Evolutionary conservation across 2,329 filamentous ascomycete species (phyloP).

Genomic region (Fusarium praegraminearum): DNA sequence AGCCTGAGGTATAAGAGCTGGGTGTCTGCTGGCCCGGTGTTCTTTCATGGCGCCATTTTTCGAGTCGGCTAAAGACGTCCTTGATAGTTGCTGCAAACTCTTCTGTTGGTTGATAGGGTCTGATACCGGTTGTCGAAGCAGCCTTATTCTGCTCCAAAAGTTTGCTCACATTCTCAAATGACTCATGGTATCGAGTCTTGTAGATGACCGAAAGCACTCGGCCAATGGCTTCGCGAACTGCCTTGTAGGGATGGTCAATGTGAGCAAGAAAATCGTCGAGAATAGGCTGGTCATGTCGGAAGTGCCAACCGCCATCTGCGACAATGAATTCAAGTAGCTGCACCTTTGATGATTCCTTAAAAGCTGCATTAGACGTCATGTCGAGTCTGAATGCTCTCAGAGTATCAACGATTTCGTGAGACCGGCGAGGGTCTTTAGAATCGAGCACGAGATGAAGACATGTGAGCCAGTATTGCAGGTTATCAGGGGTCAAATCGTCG

Average conservation of each 20-base stretch:
- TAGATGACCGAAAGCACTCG: constrained; percentile 89
- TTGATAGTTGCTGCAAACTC: constrained; percentile 80
- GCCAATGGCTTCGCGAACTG: constrained; percentile 94
- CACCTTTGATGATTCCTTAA: constrained; percentile 98
- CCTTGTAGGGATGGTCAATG: constrained; percentile 97
- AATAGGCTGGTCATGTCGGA: constrained; percentile 89
- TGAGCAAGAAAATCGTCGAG: constrained; percentile 89
- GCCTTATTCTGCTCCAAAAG: constrained; percentile 83
- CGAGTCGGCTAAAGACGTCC: constrained; percentile 81
- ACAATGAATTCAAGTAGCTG: constrained; percentile 90
- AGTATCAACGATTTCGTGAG: constrained; percentile 86
- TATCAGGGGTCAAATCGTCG: constrained; percentile 95
- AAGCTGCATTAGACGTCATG: constrained; percentile 94
- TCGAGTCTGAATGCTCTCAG: constrained; percentile 89
- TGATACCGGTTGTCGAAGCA: constrained; percentile 83
- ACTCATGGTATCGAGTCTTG: constrained; percentile 93
- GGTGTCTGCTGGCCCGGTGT: constrained; percentile 90
- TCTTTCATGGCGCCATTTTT: constrained; percentile 88
- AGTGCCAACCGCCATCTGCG: constrained; percentile 93
- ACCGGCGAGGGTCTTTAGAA: constrained; percentile 87
- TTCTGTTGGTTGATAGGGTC: constrained; percentile 82
- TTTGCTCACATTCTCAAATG: constrained; percentile 81
- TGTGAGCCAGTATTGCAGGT: constrained; percentile 92
- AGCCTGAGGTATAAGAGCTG: constrained; percentile 93
- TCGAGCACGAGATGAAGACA: constrained; percentile 92